Percentiles rank a stretch among this genome's conserved stretches.
Conservation (phyloP, 2,329 filamentous ascomycete genomes). For the Trichoderma sp. region DNA sequence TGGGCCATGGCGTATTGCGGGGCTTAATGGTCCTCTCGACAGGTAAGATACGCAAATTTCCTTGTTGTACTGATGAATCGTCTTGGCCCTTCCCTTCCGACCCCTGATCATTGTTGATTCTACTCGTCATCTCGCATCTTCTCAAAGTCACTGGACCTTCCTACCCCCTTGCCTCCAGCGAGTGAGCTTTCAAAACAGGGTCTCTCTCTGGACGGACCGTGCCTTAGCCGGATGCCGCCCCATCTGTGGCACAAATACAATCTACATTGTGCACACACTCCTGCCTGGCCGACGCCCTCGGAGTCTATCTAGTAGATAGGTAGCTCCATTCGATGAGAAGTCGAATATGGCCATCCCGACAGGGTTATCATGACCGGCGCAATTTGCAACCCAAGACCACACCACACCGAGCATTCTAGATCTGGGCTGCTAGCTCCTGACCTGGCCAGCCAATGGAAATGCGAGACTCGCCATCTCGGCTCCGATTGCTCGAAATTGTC, state of each 20-base stretch:
- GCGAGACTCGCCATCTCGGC: conserved; percentile 38
- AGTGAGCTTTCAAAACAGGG: conserved; percentile 17
- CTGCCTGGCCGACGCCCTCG: conserved; percentile 8
- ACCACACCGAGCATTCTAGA: conserved; percentile 25
- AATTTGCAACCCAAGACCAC: conserved; percentile 10
- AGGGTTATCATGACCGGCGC: neutral
- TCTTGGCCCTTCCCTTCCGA: conserved; percentile 19
- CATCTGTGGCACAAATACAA: neutral
- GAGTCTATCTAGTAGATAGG: conserved; percentile 22
- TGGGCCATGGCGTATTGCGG: conserved; percentile 74
- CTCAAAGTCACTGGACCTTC: conserved; percentile 48
- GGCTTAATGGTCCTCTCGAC: conserved; percentile 77
- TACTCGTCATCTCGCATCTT: conserved; percentile 43
- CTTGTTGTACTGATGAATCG: neutral
- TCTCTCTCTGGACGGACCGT: neutral
- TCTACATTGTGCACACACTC: neutral
- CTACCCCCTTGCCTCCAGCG: conserved; percentile 37
- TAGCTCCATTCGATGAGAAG: neutral
- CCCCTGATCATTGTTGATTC: conserved; percentile 33
- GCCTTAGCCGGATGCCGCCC: neutral
- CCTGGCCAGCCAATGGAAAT: conserved; percentile 43
- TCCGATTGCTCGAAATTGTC: conserved; percentile 50
- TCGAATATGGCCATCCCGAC: conserved; percentile 1
- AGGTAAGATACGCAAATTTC: conserved; percentile 65
- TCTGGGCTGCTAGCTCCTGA: conserved; percentile 26